A percentile compares a stretch with the other conserved stretches of the same genome.
Evolutionary conservation across 108 stramenopile genomes (phyloP).

Genomic region (Cyclostephanos tholiformis): DNA sequence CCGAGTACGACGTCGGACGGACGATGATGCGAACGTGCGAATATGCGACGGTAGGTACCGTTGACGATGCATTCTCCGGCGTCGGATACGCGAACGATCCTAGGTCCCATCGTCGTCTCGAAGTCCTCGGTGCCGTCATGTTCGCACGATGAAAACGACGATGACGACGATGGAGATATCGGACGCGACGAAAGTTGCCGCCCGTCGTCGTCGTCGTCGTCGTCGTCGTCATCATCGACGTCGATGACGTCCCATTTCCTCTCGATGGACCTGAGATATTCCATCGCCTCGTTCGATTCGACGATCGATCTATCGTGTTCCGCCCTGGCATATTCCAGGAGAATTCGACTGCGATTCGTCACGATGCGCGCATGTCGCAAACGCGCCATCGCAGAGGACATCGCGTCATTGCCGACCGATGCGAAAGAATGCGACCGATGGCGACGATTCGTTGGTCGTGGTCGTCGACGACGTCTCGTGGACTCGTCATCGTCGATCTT

Average conservation of each 20-base stretch:
- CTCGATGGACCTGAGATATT: constrained; percentile 16
- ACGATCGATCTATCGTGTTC: not conserved
- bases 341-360: no score
- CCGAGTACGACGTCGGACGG: no score
- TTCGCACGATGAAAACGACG: no score
- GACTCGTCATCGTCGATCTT: no score
- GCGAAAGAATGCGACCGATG: not conserved
- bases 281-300: constrained; percentile 2
- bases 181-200: not conserved
- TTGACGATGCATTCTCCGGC: not conserved
- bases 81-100: no score
- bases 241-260: constrained; percentile 22
- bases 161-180: not conserved
- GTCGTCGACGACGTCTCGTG: not conserved
- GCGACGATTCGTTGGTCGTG: not conserved
- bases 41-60: not conserved
- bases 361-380: not conserved
- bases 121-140: no score
- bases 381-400: constrained; percentile 11
- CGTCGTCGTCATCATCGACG: constrained; percentile 3
- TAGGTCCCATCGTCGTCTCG: not conserved
- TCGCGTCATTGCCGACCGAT: not conserved
- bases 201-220: not conserved
- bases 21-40: no score
- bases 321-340: not conserved